Evolutionary conservation across 495 filamentous ascomycete species (phyloP), one percentile per base, ranked within the genome.

Genomic region (Alectoria sarmentosa): DNA sequence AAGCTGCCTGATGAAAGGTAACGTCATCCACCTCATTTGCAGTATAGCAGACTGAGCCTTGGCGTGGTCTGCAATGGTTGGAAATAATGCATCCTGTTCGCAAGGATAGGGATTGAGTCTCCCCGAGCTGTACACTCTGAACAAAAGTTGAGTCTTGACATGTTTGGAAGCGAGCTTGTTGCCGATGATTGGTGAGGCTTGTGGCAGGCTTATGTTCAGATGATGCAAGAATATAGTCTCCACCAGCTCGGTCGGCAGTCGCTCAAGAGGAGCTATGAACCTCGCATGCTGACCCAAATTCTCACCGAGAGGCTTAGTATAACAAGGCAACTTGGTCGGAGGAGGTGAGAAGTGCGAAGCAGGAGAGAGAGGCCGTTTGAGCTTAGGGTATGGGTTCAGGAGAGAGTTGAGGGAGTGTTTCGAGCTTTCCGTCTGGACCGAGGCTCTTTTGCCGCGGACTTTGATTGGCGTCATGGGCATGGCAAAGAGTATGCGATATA

Each of bases 201-300:
- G 73, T 11, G 81, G 77, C 8, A 86, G 69, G 38, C 77, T 77
- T 28, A 79, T 48, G 62, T 85, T 82, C 65, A 80, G 58, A 28
- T 78, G 74, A 56, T 79, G 71, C 21, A 83, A 72, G 57, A 83
- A 85, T 41, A 85, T 81, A 58, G 74, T 70, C 68, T 84, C 78
- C 39, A 86, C 71, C 13, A 86, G 61, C 65, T 86, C 83, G 2
- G 76, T 75, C 2, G 82, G 83, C 2, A 86, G 71, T 15, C 67
- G 66, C 67, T 85, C 83, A 8, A 86, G 72, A 23, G 61, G 64
- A 8, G 78, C 79, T 49, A 26, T 14, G 52, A 26, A 26, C 39
- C 44, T 46, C 11, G 42, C 39, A 58, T 17, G 23, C 6, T 23
- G 4, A 19, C 21, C 32, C 7, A 3, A 17, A 7, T 57, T 21